phyloP scores from a whole-genome alignment of 805 yeast genomes.

The Millerozyma miso region DNA sequence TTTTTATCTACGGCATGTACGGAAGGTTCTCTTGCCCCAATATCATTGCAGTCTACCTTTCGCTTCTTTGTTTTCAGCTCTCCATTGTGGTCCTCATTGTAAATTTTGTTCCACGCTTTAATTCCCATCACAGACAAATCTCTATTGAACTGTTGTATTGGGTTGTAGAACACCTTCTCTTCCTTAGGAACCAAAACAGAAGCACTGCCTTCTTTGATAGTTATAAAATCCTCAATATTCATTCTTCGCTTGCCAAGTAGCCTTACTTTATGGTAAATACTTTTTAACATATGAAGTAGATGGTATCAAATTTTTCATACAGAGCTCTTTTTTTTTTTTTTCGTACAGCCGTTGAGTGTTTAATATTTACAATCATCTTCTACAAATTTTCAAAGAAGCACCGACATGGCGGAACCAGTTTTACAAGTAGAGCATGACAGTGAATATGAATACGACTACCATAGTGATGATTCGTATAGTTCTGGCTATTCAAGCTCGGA shows the following conservation, averaged over 20 bases:
- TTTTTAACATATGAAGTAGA: not conserved
- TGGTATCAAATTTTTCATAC: not conserved
- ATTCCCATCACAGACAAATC: slow-evolving; percentile 84
- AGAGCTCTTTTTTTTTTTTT: not conserved
- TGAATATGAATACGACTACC: slow-evolving; percentile 10
- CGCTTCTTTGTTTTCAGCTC: slow-evolving; percentile 7
- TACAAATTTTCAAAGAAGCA: not conserved
- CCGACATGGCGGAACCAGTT: slow-evolving; percentile 3
- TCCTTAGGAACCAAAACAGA: slow-evolving; percentile 76
- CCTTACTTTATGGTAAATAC: not conserved
- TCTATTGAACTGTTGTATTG: slow-evolving; percentile 94
- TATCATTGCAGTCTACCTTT: slow-evolving; percentile 9
- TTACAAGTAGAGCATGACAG: slow-evolving; percentile 2
- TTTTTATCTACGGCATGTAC: slow-evolving; percentile 2
- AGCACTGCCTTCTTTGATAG: slow-evolving; percentile 75
- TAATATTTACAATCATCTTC: not conserved
- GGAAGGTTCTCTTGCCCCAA: not conserved
- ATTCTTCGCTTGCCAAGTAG: slow-evolving; percentile 3
- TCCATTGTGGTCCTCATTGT: slow-evolving; percentile 15
- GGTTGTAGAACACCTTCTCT: slow-evolving; percentile 88
- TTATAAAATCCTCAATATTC: slow-evolving; percentile 26
- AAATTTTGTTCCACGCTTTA: slow-evolving; percentile 76
- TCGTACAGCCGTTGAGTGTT: not conserved
- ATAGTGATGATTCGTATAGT: slow-evolving; percentile 9
- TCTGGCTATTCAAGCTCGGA: slow-evolving; percentile 14